phyloP scores from a whole-genome alignment of 352 stramenopile genomes.

The Phytophthora litchii region DNA sequence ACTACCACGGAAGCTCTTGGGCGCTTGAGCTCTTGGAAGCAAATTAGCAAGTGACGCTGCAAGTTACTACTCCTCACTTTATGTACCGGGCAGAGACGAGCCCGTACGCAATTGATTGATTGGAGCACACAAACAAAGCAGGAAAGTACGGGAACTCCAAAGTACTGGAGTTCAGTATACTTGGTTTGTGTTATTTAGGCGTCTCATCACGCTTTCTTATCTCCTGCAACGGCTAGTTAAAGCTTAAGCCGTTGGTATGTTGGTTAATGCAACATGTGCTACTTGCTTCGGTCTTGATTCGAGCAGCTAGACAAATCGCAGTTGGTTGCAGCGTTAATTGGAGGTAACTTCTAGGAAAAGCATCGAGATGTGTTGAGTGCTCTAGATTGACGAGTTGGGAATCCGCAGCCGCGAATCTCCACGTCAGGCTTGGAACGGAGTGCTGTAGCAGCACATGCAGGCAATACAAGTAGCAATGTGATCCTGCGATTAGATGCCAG shows the following conservation, averaged over 20 bases:
- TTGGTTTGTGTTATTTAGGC: background rate
- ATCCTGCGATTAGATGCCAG: constrained; percentile 7
- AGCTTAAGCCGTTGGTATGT: too few relatives aligned
- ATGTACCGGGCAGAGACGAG: constrained; percentile 1
- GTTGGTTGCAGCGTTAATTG: too few relatives aligned
- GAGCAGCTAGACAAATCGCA: too few relatives aligned
- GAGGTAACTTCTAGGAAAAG: too few relatives aligned
- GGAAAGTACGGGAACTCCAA: background rate
- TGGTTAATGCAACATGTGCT: too few relatives aligned
- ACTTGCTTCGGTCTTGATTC: too few relatives aligned
- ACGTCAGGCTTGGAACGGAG: too few relatives aligned
- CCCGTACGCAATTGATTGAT: background rate
- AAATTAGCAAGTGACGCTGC: constrained; percentile 18
- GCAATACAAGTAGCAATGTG: too few relatives aligned
- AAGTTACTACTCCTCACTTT: background rate
- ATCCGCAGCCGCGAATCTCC: too few relatives aligned
- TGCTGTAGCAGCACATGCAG: too few relatives aligned
- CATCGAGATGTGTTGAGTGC: too few relatives aligned
- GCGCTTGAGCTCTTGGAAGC: constrained; percentile 9
- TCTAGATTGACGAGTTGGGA: too few relatives aligned
- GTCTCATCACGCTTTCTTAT: background rate
- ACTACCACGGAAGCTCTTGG: background rate
- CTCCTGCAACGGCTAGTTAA: background rate
- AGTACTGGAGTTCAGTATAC: background rate
- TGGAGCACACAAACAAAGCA: background rate